Conservation (phyloP, 2,329 filamentous ascomycete genomes). For the Colletotrichum tabaci region DNA sequence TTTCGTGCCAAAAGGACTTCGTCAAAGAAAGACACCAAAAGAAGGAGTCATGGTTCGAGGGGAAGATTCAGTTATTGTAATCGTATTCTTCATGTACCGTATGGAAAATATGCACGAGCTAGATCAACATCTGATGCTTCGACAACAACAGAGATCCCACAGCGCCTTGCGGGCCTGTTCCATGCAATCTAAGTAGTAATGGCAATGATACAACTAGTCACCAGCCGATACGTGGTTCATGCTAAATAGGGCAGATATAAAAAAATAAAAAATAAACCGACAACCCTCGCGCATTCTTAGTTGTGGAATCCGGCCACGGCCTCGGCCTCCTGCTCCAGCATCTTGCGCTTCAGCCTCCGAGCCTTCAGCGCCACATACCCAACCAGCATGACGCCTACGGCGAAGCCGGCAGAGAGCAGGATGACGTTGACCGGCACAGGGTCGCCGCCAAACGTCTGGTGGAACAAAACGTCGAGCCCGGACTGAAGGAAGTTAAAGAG, state of each 20-base stretch:
- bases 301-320: conserved; percentile 20
- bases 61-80: neutral
- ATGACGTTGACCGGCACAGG: conserved; percentile 84
- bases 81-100: neutral
- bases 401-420: conserved; percentile 72
- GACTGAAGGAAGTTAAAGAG: conserved; percentile 88
- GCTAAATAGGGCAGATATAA: neutral
- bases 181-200: neutral
- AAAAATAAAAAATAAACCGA: neutral
- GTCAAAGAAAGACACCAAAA: too few species aligned
- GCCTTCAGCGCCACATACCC: conserved; percentile 71
- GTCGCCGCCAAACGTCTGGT: conserved; percentile 78
- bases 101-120: neutral
- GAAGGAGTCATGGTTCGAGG: too few species aligned
- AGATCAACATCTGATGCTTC: neutral
- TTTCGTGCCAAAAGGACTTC: too few species aligned
- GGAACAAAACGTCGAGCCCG: conserved; percentile 83
- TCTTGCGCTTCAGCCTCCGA: conserved; percentile 52
- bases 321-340: conserved; percentile 42
- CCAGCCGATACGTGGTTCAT: neutral
- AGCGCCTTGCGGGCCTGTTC: conserved; percentile 6
- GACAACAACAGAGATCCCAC: neutral
- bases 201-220: neutral
- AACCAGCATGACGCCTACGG: conserved; percentile 77
- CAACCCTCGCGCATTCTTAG: neutral